phyloP scores from a whole-genome alignment of 2,329 filamentous ascomycete genomes.

The Sordariomycetes sp. region DNA sequence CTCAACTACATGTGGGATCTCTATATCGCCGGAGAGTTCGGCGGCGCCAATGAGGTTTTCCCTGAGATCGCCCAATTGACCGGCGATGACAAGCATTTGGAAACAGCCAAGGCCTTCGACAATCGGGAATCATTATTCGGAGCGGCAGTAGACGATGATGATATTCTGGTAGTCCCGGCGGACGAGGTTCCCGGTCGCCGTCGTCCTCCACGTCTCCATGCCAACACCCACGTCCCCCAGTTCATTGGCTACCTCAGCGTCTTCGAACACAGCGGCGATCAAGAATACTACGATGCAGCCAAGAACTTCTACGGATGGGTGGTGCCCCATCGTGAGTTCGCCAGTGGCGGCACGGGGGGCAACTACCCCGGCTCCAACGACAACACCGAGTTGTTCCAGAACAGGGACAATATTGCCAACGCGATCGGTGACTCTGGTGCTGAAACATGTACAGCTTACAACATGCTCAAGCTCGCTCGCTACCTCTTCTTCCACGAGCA shows the following conservation, averaged over 20 bases:
- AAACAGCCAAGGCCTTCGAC: constrained; percentile 20
- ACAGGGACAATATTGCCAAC: constrained; percentile 20
- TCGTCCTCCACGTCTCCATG: constrained; percentile 16
- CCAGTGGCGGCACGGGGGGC: constrained; percentile 17
- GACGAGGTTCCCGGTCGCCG: constrained; percentile 18
- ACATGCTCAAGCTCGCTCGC: constrained; percentile 19
- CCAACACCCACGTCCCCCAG: constrained; percentile 20
- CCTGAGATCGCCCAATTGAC: constrained; percentile 20
- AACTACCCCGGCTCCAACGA: constrained; percentile 18
- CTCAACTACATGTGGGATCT: constrained; percentile 25
- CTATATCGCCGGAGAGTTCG: constrained; percentile 21
- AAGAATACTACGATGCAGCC: constrained; percentile 18
- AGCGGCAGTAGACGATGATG: constrained; percentile 15
- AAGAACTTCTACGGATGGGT: constrained; percentile 23
- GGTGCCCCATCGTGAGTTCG: constrained; percentile 19
- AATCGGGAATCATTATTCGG: constrained; percentile 20
- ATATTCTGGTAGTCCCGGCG: constrained; percentile 17
- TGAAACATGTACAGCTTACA: constrained; percentile 22
- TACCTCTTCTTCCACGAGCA: constrained; percentile 21
- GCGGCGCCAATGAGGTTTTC: constrained; percentile 21
- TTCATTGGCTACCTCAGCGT: constrained; percentile 20
- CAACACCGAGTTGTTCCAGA: constrained; percentile 32
- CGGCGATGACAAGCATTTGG: constrained; percentile 14
- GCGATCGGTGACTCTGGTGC: constrained; percentile 16
- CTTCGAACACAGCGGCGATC: constrained; percentile 16